Evolutionary conservation across 768 basidiomycete species (phyloP), one percentile per base, ranked within the genome.

Genomic region (Heimioporus sp.): DNA sequence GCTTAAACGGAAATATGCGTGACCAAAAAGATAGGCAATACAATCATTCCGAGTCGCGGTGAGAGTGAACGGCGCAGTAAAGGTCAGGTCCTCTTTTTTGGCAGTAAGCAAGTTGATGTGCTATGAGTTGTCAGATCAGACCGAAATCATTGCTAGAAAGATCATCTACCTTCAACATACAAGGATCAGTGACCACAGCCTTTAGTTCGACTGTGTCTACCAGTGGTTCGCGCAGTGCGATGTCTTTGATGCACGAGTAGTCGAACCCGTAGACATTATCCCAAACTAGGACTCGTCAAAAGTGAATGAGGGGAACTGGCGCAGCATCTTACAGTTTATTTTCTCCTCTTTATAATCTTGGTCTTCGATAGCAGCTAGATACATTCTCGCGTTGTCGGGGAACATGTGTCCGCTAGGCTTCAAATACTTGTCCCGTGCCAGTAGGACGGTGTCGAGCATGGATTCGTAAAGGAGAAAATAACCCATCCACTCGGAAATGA

Each of bases 401-500:
- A 99, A 98, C 68, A 99, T 91, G 46, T 90, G 78, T 49, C 97
- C 97, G 40, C 75, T 90, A 46, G 84, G 83, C 61, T 90, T 93
- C 62, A 99, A 83, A 76, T 97, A 98, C 72, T 91, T 92, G 79
- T 99, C 97, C 52, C 97, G 84, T 8, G 97, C 97, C 43, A 95
- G 80, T 39, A 99, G 83, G 49, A 99, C 97, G 21, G 95, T 98
- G 74, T 99, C 96, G 59, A 98, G 85, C 97, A 99, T 98, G 65
- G 93, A 95, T 71, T 98, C 97, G 76, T 98, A 98, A 32, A 99
- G 83, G 45, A 98, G 78, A 81, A 98, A 98, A 75, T 99, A 99
- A 39, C 97, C 97, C 97, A 99, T 99, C 97, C 96, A 99, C 71
- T 99, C 97, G 55, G 94, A 97, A 67, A 99, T 91, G 74, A 99